A percentile compares a stretch with the other conserved stretches of the same genome.
Evolutionary conservation across 2,329 filamentous ascomycete genomes (phyloP).

Genomic region (Neurospora crassa): DNA sequence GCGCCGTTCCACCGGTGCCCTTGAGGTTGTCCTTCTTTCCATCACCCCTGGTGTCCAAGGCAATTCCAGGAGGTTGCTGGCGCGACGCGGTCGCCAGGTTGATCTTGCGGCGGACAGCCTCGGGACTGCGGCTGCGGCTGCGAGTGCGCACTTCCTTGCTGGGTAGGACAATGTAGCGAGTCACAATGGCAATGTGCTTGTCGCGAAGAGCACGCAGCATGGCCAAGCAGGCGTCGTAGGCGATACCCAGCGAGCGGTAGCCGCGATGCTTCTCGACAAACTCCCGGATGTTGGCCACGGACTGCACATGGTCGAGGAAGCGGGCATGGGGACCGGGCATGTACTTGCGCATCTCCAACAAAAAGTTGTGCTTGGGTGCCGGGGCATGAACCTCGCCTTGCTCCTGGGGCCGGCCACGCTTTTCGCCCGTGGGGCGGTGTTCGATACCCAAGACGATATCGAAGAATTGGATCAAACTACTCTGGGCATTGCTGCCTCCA

Average conservation of each 20-base stretch:
- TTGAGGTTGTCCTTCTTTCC: constrained; percentile 53
- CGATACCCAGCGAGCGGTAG: constrained; percentile 60
- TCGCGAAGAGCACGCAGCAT: constrained; percentile 65
- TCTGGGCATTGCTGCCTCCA: constrained; percentile 94
- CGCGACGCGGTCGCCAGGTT: constrained; percentile 56
- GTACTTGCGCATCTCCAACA: constrained; percentile 92
- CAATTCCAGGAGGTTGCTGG: constrained; percentile 30
- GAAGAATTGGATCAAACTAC: constrained; percentile 94
- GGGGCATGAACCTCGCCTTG: constrained; percentile 29
- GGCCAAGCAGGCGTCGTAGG: constrained; percentile 83
- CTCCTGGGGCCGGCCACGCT: constrained; percentile 32
- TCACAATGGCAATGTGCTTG: constrained; percentile 93
- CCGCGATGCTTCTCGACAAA: constrained; percentile 58
- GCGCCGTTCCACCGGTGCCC: constrained; percentile 84
- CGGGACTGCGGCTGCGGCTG: constrained; percentile 49
- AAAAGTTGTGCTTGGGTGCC: constrained; percentile 71
- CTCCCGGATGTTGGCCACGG: constrained; percentile 76
- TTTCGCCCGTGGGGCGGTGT: constrained; percentile 80
- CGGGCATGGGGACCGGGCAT: constrained; percentile 91
- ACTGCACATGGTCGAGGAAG: constrained; percentile 72
- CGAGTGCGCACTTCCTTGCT: constrained; percentile 63
- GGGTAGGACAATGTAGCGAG: constrained; percentile 87
- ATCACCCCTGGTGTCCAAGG: constrained; percentile 17
- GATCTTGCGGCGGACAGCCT: constrained; percentile 36
- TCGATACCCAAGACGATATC: constrained; percentile 84